Percentiles rank a stretch among this genome's conserved stretches.
phyloP scores from a whole-genome alignment of 2,329 filamentous ascomycete species.

The Ceratocystiopsis minuta region DNA sequence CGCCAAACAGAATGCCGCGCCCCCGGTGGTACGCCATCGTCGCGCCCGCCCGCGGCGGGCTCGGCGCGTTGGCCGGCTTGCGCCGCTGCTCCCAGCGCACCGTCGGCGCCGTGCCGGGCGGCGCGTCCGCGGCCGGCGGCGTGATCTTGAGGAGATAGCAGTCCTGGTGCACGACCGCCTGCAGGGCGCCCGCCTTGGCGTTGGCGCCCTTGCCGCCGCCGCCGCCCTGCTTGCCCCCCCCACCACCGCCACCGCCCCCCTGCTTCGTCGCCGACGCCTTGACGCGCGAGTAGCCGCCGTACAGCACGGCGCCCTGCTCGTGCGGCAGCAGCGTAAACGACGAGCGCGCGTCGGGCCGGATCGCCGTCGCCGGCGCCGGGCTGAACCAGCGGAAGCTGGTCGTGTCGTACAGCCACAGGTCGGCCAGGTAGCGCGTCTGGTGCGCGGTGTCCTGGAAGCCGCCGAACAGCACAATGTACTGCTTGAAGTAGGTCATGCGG shows the following conservation, averaged over 20 bases:
- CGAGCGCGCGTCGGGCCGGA: conserved; percentile 78
- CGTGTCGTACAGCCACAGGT: conserved; percentile 93
- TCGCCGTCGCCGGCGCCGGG: conserved; percentile 56
- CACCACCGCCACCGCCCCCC: conserved; percentile 34
- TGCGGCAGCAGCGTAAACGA: conserved; percentile 87
- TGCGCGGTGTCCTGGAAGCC: conserved; percentile 96
- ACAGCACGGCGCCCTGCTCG: conserved; percentile 75
- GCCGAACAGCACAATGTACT: conserved; percentile 89
- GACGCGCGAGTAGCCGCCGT: conserved; percentile 83
- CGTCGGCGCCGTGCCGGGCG: conserved; percentile 45
- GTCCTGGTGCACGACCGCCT: conserved; percentile 86
- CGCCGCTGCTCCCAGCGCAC: conserved; percentile 89
- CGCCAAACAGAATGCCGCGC: conserved; percentile 80
- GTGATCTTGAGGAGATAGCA: conserved; percentile 81
- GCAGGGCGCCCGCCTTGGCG: conserved; percentile 74
- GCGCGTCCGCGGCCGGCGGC: conserved; percentile 49
- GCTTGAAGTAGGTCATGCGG: conserved; percentile 92
- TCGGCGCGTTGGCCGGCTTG: conserved; percentile 75
- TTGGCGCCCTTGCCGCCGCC: conserved; percentile 37
- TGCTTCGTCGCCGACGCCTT: conserved; percentile 53
- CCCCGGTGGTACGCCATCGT: conserved; percentile 94
- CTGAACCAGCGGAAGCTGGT: conserved; percentile 69
- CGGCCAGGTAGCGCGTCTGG: conserved; percentile 81
- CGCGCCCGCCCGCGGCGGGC: conserved; percentile 65
- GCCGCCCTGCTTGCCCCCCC: conserved; percentile 23